Base-by-base conservation (phyloP, 208 protist species). In the Leishmania aethiopica region DNA sequence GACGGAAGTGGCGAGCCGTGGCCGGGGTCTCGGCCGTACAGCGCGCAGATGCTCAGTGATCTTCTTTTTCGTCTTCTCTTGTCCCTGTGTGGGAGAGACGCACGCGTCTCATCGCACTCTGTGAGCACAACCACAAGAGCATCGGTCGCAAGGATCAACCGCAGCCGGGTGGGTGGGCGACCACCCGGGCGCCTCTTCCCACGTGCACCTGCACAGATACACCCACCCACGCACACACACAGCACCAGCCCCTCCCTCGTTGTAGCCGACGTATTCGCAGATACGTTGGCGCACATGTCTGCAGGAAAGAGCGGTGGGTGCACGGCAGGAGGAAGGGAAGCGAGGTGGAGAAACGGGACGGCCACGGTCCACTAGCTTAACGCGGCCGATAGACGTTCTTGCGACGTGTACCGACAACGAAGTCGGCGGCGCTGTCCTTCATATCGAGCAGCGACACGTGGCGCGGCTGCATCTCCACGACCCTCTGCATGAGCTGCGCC, bases 361-460 rank as follows among this genome's bases (percentile, higher is more conserved):
- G 45, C 13, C 11, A 32, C 40, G 28, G 70, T 22, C 37, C 45
- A 74, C 51, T 74, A n/a, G 45, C 42, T 17, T 57, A 77, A 11
- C 49, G 51, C 4, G 87, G 80, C 70, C 88, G 70, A 79, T 94
- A 97, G 6, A 91, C 87, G 83, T 98, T 96, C 88, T 96, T 95
- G 32, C 89, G 92, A 8, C 86, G 86, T 40, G 83, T 87, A 3
- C 95, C 95, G 47, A 96, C 88, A 49, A 94, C 91, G 70, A 96
- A 96, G 86, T 98, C 95, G 15, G 92, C 86, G 0, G 90, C 87
- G 75, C 93, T 96, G 84, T 98, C 95, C 87, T 96, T 96, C 86
- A 96, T 88, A 75, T 96, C 95, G 57, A 96, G 82, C 84, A 96
- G 78, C 51, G 95, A 95, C 35, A 96, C 75, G 71, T 90, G 89